Percentiles rank a stretch among this genome's conserved stretches.
phyloP scores from a whole-genome alignment of 2,329 filamentous ascomycete genomes.

The Elsinoe australis region DNA sequence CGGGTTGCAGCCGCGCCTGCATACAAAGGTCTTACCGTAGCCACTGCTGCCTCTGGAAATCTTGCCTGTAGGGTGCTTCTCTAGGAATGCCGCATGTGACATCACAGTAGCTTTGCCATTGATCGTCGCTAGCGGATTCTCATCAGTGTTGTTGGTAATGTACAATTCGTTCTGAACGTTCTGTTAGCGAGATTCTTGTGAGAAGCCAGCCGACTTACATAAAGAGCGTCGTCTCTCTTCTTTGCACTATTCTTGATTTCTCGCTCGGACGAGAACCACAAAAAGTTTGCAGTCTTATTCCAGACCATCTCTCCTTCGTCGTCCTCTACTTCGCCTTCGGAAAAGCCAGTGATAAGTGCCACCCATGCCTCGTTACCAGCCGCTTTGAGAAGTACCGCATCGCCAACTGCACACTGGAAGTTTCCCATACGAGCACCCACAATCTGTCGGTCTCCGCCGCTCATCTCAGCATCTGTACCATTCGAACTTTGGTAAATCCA shows the following conservation, averaged over 20 bases:
- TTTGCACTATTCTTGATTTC: conserved; percentile 79
- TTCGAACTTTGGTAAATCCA: conserved; percentile 48
- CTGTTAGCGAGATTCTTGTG: background rate
- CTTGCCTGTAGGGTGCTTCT: conserved; percentile 64
- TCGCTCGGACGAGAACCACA: conserved; percentile 92
- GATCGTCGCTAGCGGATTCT: conserved; percentile 80
- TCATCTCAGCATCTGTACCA: conserved; percentile 23
- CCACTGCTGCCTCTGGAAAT: conserved; percentile 66
- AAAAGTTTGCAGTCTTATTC: conserved; percentile 73
- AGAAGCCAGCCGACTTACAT: conserved; percentile 40
- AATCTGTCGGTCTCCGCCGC: conserved; percentile 44
- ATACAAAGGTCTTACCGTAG: conserved; percentile 80
- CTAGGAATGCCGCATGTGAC: conserved; percentile 61
- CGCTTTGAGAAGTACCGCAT: conserved; percentile 79
- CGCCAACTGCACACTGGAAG: conserved; percentile 74
- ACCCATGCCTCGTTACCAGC: conserved; percentile 90
- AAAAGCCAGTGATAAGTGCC: conserved; percentile 76
- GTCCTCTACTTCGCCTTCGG: conserved; percentile 59
- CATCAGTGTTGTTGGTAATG: conserved; percentile 77
- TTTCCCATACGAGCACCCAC: conserved; percentile 73
- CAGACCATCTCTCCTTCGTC: conserved; percentile 43
- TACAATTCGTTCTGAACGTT: conserved; percentile 74
- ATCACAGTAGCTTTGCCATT: conserved; percentile 79
- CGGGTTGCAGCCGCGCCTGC: conserved; percentile 80
- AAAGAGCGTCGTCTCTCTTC: conserved; percentile 69